Evolutionary conservation across 306 rosid genomes (phyloP).

Genomic region (Acacia acuminata): DNA sequence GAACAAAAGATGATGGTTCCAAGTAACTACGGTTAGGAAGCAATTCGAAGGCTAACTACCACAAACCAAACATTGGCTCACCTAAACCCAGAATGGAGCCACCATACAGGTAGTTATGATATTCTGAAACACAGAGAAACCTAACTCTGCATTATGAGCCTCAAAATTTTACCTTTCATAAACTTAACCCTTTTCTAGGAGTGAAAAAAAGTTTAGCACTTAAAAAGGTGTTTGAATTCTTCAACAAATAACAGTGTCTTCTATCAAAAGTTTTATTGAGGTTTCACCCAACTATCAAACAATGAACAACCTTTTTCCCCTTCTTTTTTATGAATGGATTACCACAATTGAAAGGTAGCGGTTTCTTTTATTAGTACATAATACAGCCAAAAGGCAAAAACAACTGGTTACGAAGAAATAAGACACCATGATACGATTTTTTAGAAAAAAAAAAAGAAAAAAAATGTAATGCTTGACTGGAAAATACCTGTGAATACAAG

Average conservation of each 20-base stretch:
- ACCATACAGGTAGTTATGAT: constrained; percentile 9
- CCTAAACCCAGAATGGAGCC: constrained; percentile 30
- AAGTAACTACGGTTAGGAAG: constrained; percentile 38
- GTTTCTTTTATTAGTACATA: neutral
- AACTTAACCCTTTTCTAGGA: neutral
- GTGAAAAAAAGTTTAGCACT: neutral
- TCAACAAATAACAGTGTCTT: neutral
- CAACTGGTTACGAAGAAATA: neutral
- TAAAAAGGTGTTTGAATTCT: neutral
- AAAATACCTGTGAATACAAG: constrained; percentile 88
- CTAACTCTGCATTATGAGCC: constrained; percentile 14
- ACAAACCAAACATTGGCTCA: constrained; percentile 9
- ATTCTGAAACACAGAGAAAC: neutral
- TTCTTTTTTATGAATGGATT: neutral
- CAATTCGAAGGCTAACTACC: constrained; percentile 31
- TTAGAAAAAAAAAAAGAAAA: too few relatives aligned
- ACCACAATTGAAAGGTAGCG: neutral
- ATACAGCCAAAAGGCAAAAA: neutral
- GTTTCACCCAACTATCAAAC: neutral
- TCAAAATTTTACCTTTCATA: neutral
- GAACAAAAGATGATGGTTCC: neutral
- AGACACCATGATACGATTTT: neutral
- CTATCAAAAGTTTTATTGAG: neutral
- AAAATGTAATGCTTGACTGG: neutral
- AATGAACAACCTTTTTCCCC: neutral